Base-by-base conservation (phyloP, 1,284 basidiomycete genomes). In the Polyporus tsugae region DNA sequence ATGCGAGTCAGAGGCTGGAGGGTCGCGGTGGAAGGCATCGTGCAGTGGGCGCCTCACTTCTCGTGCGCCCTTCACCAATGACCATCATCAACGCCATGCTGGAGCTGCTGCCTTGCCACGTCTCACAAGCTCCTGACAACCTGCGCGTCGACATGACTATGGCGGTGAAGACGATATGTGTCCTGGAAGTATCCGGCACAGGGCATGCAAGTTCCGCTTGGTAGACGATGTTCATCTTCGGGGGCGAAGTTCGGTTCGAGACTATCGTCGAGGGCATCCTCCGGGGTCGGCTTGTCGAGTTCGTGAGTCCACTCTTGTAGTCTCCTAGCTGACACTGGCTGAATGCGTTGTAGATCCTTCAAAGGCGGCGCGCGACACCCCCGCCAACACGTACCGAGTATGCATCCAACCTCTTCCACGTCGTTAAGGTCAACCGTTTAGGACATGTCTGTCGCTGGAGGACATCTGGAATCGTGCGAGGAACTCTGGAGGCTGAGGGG, bases 371-470 rank as follows among this genome's bases (percentile, higher is more conserved):
- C 94, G 10, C 91, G 95, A 38, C 95, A 92, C 75, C 86, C 98
- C 29, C 42, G 91, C 94, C n/a, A n/a, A n/a, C n/a, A n/a, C n/a
- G n/a, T n/a, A n/a, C n/a, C n/a, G n/a, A n/a, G n/a, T n/a, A n/a
- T 25, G 60, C 60, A 3, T 29, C 44, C 22, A 41, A 61, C 42
- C 60, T 61, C 42, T 46, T 61, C 60, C 46, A 46, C 42, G 41
- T 61, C 60, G 46, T 99, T 76, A 98, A 98, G 80, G 95, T 99
- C 69, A 98, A 98, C 79, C 87, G 29, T 83, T 99, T n/a, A 83
- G 95, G 35, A 98, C 95, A 10, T 99, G 98, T 77, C 87, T 99
- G n/a, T 95, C 94, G 0, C 99, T 97, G 97, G 98, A 98, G 78
- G 97, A 52, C 73, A 97, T 99, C 7, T 89, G 97, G 19, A 98